Evolutionary conservation across 1,284 basidiomycete genomes (phyloP).

Genomic region (Cryptococcus amylolentus): DNA sequence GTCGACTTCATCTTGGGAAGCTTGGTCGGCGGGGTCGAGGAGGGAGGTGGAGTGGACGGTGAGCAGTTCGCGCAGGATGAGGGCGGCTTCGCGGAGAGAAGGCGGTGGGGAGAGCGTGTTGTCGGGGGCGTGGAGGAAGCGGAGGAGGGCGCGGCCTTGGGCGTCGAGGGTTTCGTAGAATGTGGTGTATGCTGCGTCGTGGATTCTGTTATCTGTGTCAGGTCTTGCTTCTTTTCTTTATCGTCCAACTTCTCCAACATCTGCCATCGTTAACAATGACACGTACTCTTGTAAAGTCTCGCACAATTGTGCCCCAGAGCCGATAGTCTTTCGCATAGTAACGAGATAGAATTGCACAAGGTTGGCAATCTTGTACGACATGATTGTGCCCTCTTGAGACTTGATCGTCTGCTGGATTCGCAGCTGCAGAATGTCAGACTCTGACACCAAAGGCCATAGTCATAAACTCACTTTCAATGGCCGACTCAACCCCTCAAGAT

Average conservation of each 20-base stretch:
- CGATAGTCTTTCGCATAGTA: constrained; percentile 89
- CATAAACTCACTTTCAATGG: constrained; percentile 67
- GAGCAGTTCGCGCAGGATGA: constrained; percentile 82
- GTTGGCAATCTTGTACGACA: constrained; percentile 86
- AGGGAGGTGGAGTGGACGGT: constrained; percentile 79
- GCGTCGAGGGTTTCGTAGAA: constrained; percentile 82
- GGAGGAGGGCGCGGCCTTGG: constrained; percentile 70
- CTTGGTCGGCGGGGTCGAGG: constrained; percentile 51
- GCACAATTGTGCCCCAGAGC: constrained; percentile 71
- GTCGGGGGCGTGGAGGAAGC: constrained; percentile 72
- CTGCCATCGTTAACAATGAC: neutral
- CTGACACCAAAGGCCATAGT: neutral
- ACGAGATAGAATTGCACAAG: constrained; percentile 90
- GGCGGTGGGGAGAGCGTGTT: constrained; percentile 70
- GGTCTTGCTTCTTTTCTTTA: neutral
- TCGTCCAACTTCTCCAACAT: neutral
- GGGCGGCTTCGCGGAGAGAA: constrained; percentile 71
- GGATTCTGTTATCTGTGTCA: constrained; percentile 58
- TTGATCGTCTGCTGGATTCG: constrained; percentile 88
- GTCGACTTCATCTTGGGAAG: constrained; percentile 56
- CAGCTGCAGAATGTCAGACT: constrained; percentile 53
- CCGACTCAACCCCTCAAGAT: constrained; percentile 76
- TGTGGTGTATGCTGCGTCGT: constrained; percentile 70
- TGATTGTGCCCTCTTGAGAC: constrained; percentile 87
- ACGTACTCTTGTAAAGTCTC: constrained; percentile 75